phyloP scores from a whole-genome alignment of 768 basidiomycete genomes.

The Phylloporus sp. region DNA sequence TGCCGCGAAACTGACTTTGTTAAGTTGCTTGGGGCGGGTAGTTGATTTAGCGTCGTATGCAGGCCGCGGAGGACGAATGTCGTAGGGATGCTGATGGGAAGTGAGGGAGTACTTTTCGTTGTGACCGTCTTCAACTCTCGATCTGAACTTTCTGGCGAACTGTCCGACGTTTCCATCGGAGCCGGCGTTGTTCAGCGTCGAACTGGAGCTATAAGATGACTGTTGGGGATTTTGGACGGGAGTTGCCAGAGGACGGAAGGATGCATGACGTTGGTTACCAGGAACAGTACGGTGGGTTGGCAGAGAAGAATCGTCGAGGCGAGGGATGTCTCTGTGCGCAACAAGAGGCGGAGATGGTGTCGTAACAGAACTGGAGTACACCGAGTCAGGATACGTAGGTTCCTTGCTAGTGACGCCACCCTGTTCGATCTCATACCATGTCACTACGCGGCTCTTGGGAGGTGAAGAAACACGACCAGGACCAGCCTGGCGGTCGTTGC shows the following conservation, averaged over 20 bases:
- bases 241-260: conserved; percentile 11
- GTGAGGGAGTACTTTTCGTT: conserved; percentile 46
- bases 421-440: neutral
- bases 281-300: neutral
- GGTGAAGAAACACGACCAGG: conserved; percentile 11
- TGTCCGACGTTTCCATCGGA: conserved; percentile 19
- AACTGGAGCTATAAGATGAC: conserved; percentile 36
- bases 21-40: conserved; percentile 12
- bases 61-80: conserved; percentile 50
- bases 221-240: conserved; percentile 22
- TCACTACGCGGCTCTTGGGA: neutral
- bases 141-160: conserved; percentile 11
- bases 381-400: conserved; percentile 1
- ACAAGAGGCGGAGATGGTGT: conserved; percentile 4
- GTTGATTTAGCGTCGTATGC: conserved; percentile 32
- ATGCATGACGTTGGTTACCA: neutral
- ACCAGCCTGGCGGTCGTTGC: conserved; percentile 18
- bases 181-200: conserved; percentile 32
- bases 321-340: neutral
- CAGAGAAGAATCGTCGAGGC: neutral
- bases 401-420: neutral
- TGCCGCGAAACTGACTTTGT: conserved; percentile 41
- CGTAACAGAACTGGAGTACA: conserved; percentile 5
- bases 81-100: conserved; percentile 59
- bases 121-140: conserved; percentile 14